A percentile compares a stretch with the other conserved stretches of the same genome.
Evolutionary conservation across 1,284 basidiomycete genomes (phyloP).

Genomic region (Sanghuangporus baumii): DNA sequence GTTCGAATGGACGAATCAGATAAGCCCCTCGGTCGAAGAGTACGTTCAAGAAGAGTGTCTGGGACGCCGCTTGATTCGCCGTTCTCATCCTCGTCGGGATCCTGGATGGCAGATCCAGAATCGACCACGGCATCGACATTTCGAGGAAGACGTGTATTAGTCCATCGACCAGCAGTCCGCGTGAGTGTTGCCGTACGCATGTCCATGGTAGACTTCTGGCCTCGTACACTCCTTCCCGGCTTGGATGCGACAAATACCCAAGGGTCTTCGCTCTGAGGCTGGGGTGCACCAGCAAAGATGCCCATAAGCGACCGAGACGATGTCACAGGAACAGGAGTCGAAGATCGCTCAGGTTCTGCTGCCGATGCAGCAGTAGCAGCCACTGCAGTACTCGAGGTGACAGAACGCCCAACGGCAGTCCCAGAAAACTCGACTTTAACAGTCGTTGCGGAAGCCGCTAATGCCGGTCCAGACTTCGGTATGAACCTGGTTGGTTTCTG

Average conservation of each 20-base stretch:
- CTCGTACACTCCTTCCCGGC: constrained; percentile 28
- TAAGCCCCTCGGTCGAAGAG: constrained; percentile 71
- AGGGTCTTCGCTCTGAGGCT: constrained; percentile 41
- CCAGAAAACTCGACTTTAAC: constrained; percentile 93
- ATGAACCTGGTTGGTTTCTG: constrained; percentile 36
- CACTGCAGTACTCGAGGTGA: constrained; percentile 46
- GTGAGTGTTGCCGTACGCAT: constrained; percentile 18
- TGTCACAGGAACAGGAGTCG: constrained; percentile 19
- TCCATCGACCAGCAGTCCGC: constrained; percentile 11
- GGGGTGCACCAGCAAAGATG: constrained; percentile 82
- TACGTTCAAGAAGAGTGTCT: constrained; percentile 53
- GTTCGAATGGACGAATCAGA: constrained; percentile 90
- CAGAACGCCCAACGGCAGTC: constrained; percentile 64
- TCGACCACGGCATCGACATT: constrained; percentile 79
- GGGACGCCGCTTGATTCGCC: constrained; percentile 33
- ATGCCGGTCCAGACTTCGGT: constrained; percentile 75
- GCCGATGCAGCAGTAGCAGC: constrained; percentile 17
- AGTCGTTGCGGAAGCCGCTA: constrained; percentile 80
- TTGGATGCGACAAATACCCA: constrained; percentile 61
- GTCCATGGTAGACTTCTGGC: constrained; percentile 25
- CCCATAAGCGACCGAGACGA: constrained; percentile 46
- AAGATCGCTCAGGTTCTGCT: constrained; percentile 5
- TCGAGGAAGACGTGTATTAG: constrained; percentile 39
- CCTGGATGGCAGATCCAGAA: constrained; percentile 32
- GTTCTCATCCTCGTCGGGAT: constrained; percentile 28